Evolutionary conservation across 2,329 filamentous ascomycete species (phyloP), one percentile per base, ranked within the genome.

Genomic region (Sphaerostilbella broomeana): DNA sequence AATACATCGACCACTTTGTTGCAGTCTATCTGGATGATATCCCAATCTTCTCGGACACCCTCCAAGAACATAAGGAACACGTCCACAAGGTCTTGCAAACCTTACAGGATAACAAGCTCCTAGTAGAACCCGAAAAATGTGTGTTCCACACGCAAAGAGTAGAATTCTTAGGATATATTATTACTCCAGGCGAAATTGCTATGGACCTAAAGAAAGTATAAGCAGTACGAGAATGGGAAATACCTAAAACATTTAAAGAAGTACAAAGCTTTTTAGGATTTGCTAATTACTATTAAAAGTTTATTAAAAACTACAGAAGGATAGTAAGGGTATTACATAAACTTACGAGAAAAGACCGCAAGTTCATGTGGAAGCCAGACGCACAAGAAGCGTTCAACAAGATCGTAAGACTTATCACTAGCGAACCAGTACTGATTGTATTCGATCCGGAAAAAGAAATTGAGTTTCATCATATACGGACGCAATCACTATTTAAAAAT

Each of bases 21-120:
- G 30, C 47, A 26, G 42, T 35, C 20, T 52, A 52, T 20, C 30
- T 51, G 27, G 19, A 51, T 45, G 33, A 51, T 40, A 52, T 51
- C 21, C 18, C 52, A 19, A 49, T 53, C 36, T 50, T 49, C 38
- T 49, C 34, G 25, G 21, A 51, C 10, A 47, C 16, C 12, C 19
- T 47, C 24, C 19, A 47, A 47, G 17, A 47, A 43, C 42, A 51
- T 40, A 34, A 13, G 26, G 15, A 48, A 50, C 40, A 49, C 34
- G 32, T 47, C 3, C 41, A 47, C 35, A 40, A 40, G 13, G 38
- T 48, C 7, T 19, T 52, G 18, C 5, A 45, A 44, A 25, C 3
- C 30, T 33, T 48, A 25, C 18, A 49, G 39, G 24, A 47, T 16
- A 13, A 9, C 10, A 47, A 49, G 0, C 21, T 51, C n/a, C 13